Conservation (phyloP, 495 filamentous ascomycete species). For the Filosporella fistucella region DNA sequence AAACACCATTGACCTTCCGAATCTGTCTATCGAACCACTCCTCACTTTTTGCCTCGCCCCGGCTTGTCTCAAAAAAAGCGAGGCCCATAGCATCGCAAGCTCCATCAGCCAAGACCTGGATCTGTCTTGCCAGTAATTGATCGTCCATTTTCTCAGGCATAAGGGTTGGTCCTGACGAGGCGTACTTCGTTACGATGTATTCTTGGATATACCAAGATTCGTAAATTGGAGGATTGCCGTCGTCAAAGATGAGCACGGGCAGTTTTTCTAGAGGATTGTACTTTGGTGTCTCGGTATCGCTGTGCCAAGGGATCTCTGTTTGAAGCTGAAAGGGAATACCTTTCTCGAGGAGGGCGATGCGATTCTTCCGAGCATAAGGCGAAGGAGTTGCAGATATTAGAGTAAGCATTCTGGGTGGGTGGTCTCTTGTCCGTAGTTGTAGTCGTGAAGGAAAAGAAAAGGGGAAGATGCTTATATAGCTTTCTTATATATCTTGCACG, state of each 20-base stretch:
- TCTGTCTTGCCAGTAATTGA: slow-evolving; percentile 1
- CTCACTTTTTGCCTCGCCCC: slow-evolving; percentile 1
- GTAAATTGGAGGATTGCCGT: slow-evolving; percentile 5
- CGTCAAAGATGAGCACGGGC: slow-evolving; percentile 8
- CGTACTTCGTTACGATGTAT: slow-evolving; percentile 8
- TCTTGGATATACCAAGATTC: slow-evolving; percentile 13
- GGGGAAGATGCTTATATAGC: no score
- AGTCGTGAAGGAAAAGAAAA: no score
- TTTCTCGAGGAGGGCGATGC: slow-evolving; percentile 6
- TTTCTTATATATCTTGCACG: no score
- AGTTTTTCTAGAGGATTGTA: slow-evolving; percentile 12
- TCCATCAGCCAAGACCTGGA: slow-evolving; percentile 10
- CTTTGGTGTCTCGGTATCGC: slow-evolving; percentile 3
- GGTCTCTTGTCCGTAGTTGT: no score
- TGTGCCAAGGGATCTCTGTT: slow-evolving; percentile 8
- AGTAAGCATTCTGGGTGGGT: slow-evolving; percentile 18
- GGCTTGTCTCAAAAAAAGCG: slow-evolving; percentile 4
- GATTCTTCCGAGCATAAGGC: slow-evolving; percentile 10
- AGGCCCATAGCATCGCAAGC: slow-evolving; percentile 8
- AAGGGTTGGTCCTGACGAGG: background rate
- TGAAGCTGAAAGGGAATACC: slow-evolving; percentile 6
- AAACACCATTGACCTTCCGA: slow-evolving; percentile 8
- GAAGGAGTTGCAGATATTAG: slow-evolving; percentile 8
- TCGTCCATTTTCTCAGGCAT: slow-evolving; percentile 4
- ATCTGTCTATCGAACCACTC: slow-evolving; percentile 9